Conservation (phyloP, 768 basidiomycete species). For the Mycena kentingensis region DNA sequence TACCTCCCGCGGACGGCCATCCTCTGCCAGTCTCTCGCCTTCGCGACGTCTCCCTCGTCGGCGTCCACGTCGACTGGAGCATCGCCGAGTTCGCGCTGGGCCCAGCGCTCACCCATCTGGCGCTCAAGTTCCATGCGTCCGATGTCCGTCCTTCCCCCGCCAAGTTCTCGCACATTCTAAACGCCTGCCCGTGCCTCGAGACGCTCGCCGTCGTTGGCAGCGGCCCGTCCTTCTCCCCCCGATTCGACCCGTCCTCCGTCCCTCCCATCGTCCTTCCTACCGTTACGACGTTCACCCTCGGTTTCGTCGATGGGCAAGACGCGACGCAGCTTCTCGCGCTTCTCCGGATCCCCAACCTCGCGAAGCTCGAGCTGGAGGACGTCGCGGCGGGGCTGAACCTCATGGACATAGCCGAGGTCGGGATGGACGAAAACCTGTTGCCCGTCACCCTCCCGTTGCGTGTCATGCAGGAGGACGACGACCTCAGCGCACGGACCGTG, state of each 20-base stretch:
- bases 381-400: not conserved
- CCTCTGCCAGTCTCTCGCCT: conserved; percentile 30
- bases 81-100: conserved; percentile 35
- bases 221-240: conserved; percentile 39
- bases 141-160: conserved; percentile 56
- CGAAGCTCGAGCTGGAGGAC: not conserved
- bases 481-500: not conserved
- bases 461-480: not conserved
- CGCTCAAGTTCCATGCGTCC: conserved; percentile 57
- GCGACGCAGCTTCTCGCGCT: not conserved
- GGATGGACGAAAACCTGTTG: not conserved
- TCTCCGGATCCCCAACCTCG: not conserved
- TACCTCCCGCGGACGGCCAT: not conserved
- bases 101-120: conserved; percentile 44
- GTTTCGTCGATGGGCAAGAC: not conserved
- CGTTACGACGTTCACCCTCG: not conserved
- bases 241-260: not conserved
- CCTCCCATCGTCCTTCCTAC: not conserved
- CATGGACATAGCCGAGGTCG: no score
- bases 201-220: conserved; percentile 54
- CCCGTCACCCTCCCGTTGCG: not conserved
- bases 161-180: conserved; percentile 47
- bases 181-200: conserved; percentile 42
- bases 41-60: conserved; percentile 47
- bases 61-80: conserved; percentile 61